Conservation (phyloP, 805 yeast genomes). For the Metschnikowia hibisci region DNA sequence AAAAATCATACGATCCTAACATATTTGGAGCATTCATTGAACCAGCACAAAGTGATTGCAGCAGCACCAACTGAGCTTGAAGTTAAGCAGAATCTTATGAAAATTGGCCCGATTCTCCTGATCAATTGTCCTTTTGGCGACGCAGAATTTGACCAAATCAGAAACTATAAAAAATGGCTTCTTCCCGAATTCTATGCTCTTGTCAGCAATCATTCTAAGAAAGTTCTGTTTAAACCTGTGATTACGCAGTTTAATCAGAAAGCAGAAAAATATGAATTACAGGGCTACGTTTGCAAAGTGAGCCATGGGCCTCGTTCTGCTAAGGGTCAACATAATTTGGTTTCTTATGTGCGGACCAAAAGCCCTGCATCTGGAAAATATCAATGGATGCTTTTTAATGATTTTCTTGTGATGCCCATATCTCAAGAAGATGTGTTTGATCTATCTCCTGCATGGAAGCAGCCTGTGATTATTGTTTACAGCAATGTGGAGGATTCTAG, state of each 20-base stretch:
- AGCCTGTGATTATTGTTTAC: constrained; percentile 69
- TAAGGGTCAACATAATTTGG: constrained; percentile 51
- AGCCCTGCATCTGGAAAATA: constrained; percentile 21
- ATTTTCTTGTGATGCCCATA: constrained; percentile 77
- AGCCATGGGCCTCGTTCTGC: constrained; percentile 39
- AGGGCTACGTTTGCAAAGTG: constrained; percentile 69
- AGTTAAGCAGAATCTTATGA: constrained; percentile 46
- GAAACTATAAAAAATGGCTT: constrained; percentile 54
- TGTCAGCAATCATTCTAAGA: constrained; percentile 33
- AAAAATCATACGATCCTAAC: constrained; percentile 42
- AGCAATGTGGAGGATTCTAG: constrained; percentile 43
- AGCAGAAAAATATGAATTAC: constrained; percentile 51
- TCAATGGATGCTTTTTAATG: constrained; percentile 84
- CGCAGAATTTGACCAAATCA: constrained; percentile 51
- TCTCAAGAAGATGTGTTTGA: constrained; percentile 76
- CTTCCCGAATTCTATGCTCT: constrained; percentile 52
- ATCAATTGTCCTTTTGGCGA: constrained; percentile 55
- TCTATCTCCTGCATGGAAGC: constrained; percentile 74
- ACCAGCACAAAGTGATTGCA: constrained; percentile 46
- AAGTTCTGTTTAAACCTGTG: constrained; percentile 32
- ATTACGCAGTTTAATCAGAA: constrained; percentile 28
- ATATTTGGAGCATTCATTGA: constrained; percentile 61
- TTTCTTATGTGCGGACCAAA: constrained; percentile 51
- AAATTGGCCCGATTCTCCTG: constrained; percentile 61
- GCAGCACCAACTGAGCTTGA: constrained; percentile 41